Conservation (phyloP, 352 stramenopile species). For the Globisporangium radiosum region DNA sequence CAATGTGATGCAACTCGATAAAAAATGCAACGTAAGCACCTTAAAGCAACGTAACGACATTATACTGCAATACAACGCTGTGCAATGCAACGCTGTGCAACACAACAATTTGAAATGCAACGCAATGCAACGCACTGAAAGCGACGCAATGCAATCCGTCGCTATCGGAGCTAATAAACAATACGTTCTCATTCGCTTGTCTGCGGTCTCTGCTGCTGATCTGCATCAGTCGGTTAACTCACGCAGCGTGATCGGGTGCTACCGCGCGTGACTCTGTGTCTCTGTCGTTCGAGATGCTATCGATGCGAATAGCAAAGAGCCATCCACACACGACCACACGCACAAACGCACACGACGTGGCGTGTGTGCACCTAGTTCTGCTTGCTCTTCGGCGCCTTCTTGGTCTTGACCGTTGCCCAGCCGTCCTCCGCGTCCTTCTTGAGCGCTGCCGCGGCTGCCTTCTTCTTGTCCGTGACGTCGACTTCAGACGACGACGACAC, state of each 20-base stretch:
- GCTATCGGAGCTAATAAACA: conserved; percentile 7
- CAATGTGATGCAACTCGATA: too few relatives aligned
- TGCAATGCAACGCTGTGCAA: too few relatives aligned
- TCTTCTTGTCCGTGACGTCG: conserved; percentile 41
- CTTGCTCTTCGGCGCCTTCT: conserved; percentile 51
- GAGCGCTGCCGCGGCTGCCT: conserved; percentile 28
- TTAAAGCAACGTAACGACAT: too few relatives aligned
- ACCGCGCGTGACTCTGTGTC: background rate
- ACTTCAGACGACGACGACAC: conserved; percentile 24
- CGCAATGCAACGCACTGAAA: too few relatives aligned
- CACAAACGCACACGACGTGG: too few relatives aligned
- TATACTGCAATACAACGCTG: too few relatives aligned
- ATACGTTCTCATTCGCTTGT: conserved; percentile 7
- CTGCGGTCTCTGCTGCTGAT: background rate
- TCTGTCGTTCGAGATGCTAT: background rate
- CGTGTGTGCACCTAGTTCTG: conserved; percentile 33
- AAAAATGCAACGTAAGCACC: too few relatives aligned
- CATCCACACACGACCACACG: background rate
- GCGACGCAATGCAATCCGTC: too few relatives aligned
- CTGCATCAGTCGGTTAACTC: background rate
- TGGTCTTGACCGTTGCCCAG: conserved; percentile 74
- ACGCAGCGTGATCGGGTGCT: background rate
- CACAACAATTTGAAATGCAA: too few relatives aligned
- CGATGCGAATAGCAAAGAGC: background rate
- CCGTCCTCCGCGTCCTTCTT: conserved; percentile 72